Conservation (phyloP, 345 rosid species). For the Trapa bicornis region DNA sequence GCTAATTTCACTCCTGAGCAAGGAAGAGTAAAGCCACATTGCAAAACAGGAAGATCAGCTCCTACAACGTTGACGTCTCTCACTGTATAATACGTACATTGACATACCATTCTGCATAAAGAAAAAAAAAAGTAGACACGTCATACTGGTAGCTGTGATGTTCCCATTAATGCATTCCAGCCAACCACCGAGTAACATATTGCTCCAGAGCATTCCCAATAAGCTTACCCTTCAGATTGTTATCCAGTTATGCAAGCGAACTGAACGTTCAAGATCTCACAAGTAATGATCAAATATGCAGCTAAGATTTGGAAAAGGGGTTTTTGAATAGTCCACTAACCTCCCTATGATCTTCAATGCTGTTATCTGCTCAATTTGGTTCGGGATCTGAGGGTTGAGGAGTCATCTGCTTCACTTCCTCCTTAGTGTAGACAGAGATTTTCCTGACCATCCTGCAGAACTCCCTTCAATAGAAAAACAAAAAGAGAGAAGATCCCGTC, state of each 20-base stretch:
- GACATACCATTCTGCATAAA: background rate
- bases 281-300: conserved; percentile 4
- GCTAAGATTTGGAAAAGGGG: background rate
- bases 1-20: background rate
- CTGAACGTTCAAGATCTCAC: conserved; percentile 1
- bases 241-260: conserved; percentile 3
- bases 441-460: conserved; percentile 43
- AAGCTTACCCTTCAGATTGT: background rate
- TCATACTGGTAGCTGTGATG: background rate
- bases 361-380: background rate
- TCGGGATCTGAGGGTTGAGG: conserved; percentile 19
- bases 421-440: conserved; percentile 38
- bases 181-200: background rate
- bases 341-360: background rate
- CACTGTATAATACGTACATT: background rate
- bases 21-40: background rate
- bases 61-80: background rate
- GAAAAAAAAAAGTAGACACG: background rate
- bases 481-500: background rate
- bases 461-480: conserved; percentile 25
- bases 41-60: too few species aligned
- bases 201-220: conserved; percentile 2
- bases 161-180: background rate
- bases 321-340: background rate
- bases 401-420: conserved; percentile 37